phyloP scores from a whole-genome alignment of 1,284 basidiomycete genomes.

The Tilletia setariae region DNA sequence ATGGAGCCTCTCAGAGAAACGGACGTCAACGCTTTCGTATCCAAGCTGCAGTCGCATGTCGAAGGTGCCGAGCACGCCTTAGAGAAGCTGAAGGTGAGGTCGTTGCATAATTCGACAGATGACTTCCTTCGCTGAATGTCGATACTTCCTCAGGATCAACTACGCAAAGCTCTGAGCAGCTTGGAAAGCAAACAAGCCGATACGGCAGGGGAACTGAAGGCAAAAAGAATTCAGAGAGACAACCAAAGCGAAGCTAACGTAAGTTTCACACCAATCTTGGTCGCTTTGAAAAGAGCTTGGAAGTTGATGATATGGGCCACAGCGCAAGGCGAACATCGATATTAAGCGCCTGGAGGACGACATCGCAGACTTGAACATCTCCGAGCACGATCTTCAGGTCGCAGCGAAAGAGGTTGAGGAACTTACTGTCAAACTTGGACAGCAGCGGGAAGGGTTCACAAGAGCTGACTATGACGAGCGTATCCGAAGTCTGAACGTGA shows the following conservation, averaged over 20 bases:
- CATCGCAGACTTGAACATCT: conserved; percentile 29
- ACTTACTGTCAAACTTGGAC: conserved; percentile 23
- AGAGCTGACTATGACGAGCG: conserved; percentile 65
- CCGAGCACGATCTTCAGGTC: conserved; percentile 28
- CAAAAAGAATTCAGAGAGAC: neutral
- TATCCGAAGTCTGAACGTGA: conserved; percentile 64
- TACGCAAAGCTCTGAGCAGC: neutral
- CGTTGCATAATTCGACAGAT: neutral
- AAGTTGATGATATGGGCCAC: neutral
- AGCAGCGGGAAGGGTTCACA: conserved; percentile 32
- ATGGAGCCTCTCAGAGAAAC: conserved; percentile 66
- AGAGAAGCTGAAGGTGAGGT: conserved; percentile 1
- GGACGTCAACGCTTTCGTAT: conserved; percentile 68
- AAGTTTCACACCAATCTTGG: neutral
- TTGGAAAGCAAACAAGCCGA: conserved; percentile 4
- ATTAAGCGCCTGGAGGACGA: conserved; percentile 40
- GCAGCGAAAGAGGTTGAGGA: conserved; percentile 31
- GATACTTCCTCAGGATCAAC: neutral
- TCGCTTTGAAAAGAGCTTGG: neutral
- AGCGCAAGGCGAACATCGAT: conserved; percentile 13
- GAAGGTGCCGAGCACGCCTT: conserved; percentile 1
- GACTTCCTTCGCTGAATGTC: neutral
- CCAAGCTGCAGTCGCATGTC: conserved; percentile 56
- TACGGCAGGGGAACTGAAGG: neutral
- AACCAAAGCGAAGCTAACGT: neutral